Evolutionary conservation across 2,329 filamentous ascomycete species (phyloP), one percentile per base, ranked within the genome.

Genomic region (Alternaria gansuensis): DNA sequence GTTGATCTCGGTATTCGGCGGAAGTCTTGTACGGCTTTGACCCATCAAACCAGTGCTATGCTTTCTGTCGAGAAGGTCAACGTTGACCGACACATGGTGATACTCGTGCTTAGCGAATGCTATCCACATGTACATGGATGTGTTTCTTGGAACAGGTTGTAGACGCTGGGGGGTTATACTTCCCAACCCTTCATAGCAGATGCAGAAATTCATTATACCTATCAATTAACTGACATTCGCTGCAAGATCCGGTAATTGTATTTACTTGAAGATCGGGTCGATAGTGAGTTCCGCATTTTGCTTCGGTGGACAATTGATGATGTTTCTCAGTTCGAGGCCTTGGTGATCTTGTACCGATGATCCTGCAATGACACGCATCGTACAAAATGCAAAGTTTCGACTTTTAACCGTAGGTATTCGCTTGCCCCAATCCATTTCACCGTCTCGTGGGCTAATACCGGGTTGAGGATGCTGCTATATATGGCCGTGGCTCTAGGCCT

Each of bases 201-300:
- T 17, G 17, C 17, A 17, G 17, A 17, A 17, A 17, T 17, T 17
- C 17, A 17, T 17, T 17, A 17, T 17, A 14, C 14, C 5, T 5
- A 6, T 13, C 4, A 4, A 11, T 44, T 24, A 9, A 21, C 7
- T 3, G 0, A 3, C 2, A 13, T 44, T 31, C 8, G 8, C 3
- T 0, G 0, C 1, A 5, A 31, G n/a, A 4, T 13, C 26, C 5
- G 3, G 17, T 9, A 44, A 0, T 5, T 44, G 5, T 4, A 2
- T 0, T 0, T 21, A 0, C 29, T 44, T 21, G 41, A 44, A 4
- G 41, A 44, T 2, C 29, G 37, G 23, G 37, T 50, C 5, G 33
- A 37, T 34, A 28, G 46, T 50, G 2, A 50, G 46, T 50, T 2
- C 1, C 5, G 8, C 2, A 6, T 0, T 11, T 1, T 0, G 6